phyloP scores from a whole-genome alignment of 1,284 basidiomycete genomes.

The Athelia sp. region DNA sequence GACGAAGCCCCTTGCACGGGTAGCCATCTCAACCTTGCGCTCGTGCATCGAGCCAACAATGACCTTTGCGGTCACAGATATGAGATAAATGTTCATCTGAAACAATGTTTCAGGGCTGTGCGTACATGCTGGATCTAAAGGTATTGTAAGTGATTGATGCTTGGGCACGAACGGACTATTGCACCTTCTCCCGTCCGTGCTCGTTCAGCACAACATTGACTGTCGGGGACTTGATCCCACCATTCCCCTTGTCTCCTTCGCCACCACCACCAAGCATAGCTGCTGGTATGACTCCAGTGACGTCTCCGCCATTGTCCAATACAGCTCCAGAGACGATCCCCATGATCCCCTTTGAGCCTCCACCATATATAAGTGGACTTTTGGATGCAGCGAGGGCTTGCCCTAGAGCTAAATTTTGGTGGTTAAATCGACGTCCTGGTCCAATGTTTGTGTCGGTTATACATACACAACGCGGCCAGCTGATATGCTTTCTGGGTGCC shows the following conservation, averaged over 20 bases:
- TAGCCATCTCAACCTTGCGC: constrained; percentile 86
- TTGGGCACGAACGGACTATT: too few relatives aligned
- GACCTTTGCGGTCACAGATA: constrained; percentile 37
- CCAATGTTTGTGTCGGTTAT: neutral
- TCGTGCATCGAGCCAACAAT: constrained; percentile 89
- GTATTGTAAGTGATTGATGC: too few relatives aligned
- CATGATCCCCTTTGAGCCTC: constrained; percentile 84
- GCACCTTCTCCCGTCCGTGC: constrained; percentile 39
- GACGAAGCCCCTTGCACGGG: constrained; percentile 73
- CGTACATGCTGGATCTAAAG: too few relatives aligned
- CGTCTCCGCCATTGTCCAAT: constrained; percentile 64
- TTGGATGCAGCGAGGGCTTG: constrained; percentile 61
- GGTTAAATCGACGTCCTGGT: constrained; percentile 2
- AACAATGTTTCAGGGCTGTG: too few relatives aligned
- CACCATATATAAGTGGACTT: constrained; percentile 81
- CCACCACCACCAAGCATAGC: constrained; percentile 68
- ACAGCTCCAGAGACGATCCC: constrained; percentile 74
- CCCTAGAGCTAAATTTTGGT: constrained; percentile 56
- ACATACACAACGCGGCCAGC: constrained; percentile 67
- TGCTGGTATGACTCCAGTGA: constrained; percentile 78
- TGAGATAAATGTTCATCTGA: too few relatives aligned
- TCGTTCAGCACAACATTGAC: constrained; percentile 33
- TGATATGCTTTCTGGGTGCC: constrained; percentile 60
- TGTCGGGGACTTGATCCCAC: constrained; percentile 15
- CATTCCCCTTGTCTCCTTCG: constrained; percentile 45